Evolutionary conservation across 2,329 filamentous ascomycete genomes (phyloP), one percentile per base, ranked within the genome.

Genomic region (Arthrobotrys conoides): DNA sequence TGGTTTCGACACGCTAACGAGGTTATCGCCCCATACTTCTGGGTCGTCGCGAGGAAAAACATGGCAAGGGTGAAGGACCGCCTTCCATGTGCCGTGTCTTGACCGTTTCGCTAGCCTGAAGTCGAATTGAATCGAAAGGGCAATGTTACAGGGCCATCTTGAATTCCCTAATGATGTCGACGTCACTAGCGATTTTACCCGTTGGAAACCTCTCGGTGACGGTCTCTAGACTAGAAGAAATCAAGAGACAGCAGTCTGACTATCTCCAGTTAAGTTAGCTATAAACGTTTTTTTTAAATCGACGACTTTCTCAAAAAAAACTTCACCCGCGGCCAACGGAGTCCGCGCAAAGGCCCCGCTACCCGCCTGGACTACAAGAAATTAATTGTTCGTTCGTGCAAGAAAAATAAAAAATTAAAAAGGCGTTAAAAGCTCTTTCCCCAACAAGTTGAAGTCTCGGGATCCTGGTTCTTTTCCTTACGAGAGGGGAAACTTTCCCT

Each of bases 41-140:
- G 64, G 71, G 63, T 69, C 55, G 44, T 65, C 65, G 53, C 49
- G 46, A 59, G 33, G 30, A 46, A 36, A 67, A 48, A 49, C 57
- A 61, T 61, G 53, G 64, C 49, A 75, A 68, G 61, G 70, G 61
- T 73, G 57, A 72, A 73, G 70, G 61, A 73, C 70, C 71, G 71
- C 33, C 71, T 68, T 75, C 64, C 71, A 69, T 75, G 64, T 75
- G 71, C 71, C 71, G 71, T 75, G 71, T 68, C 61, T 75, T 68
- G 64, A 33, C 71, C 71, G 71, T 75, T 75, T 75, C 71, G 71
- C 71, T 75, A 68, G 71, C 44, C 14, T 48, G 61, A 63, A 38
- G 22, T 48, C n/a, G n/a, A n/a, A n/a, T 30, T 18, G 24, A 61
- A 61, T 68, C 51, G 70, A 73, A 38, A 59, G 61, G 49, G 20